Conservation (phyloP, 331 rosid species). For the Quercus tomentella region DNA sequence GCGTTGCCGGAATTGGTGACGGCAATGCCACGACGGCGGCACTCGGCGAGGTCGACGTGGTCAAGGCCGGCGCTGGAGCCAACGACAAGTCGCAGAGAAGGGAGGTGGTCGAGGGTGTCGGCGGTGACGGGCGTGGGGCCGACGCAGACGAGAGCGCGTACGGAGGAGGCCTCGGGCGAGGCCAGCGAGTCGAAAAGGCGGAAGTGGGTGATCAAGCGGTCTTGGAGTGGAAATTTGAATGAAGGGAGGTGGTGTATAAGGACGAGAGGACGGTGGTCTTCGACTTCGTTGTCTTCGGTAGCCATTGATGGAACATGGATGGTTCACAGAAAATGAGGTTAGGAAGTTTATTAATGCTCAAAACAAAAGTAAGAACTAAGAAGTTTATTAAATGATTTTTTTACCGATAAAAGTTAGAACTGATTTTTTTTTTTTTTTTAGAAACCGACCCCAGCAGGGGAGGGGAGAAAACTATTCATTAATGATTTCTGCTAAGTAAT, state of each 20-base stretch:
- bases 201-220: background rate
- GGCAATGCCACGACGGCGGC: conserved; percentile 8
- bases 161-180: background rate
- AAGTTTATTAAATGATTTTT: too few species aligned
- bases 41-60: conserved; percentile 15
- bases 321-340: background rate
- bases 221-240: background rate
- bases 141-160: background rate
- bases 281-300: background rate
- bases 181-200: conserved; percentile 2
- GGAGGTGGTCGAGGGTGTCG: background rate
- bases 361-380: too few species aligned
- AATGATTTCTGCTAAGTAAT: too few species aligned
- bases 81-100: conserved; percentile 18
- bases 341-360: too few species aligned
- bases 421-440: too few species aligned
- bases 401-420: too few species aligned
- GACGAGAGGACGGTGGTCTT: background rate
- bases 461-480: too few species aligned
- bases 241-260: background rate
- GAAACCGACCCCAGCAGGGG: too few species aligned
- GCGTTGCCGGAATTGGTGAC: conserved; percentile 11
- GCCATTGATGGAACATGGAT: background rate
- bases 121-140: background rate
- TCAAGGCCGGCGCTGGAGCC: conserved; percentile 16